Conservation (phyloP, 1,139 yeast species). For the Lodderomyces orthopsilosis region DNA sequence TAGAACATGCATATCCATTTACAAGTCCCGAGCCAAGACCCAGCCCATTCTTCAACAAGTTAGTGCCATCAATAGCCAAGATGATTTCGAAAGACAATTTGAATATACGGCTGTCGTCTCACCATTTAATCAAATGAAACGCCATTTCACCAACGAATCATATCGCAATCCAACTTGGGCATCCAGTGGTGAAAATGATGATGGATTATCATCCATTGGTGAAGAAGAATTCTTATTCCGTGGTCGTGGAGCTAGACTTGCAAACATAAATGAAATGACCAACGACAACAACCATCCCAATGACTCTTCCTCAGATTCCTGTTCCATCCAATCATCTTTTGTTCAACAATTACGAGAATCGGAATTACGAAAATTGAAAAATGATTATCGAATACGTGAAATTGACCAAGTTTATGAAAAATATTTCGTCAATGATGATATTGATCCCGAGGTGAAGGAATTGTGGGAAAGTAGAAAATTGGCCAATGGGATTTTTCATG, state of each 20-base stretch:
- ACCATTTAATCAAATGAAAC: not conserved
- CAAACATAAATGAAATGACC: not conserved
- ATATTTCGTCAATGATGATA: conserved; percentile 35
- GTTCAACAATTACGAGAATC: conserved; percentile 22
- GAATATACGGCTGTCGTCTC: conserved; percentile 31
- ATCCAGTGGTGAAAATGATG: not conserved
- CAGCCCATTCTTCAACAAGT: conserved; percentile 1
- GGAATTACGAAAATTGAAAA: conserved; percentile 22
- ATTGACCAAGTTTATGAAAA: conserved; percentile 46
- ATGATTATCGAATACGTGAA: conserved; percentile 49
- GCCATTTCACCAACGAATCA: not conserved
- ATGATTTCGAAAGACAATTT: conserved; percentile 28
- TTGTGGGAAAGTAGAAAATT: conserved; percentile 47
- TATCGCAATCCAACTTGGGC: not conserved
- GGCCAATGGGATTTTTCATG: conserved; percentile 3
- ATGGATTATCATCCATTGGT: not conserved
- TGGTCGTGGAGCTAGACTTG: not conserved
- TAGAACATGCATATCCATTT: conserved; percentile 26
- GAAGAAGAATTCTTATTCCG: conserved; percentile 5
- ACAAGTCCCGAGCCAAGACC: conserved; percentile 11
- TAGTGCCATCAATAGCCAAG: conserved; percentile 14
- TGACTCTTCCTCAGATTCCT: not conserved
- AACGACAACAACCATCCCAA: not conserved
- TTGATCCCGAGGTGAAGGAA: conserved; percentile 51
- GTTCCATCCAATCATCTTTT: conserved; percentile 16